Base-by-base conservation (phyloP, 495 filamentous ascomycete genomes). In the Recurvomyces mirabilis region DNA sequence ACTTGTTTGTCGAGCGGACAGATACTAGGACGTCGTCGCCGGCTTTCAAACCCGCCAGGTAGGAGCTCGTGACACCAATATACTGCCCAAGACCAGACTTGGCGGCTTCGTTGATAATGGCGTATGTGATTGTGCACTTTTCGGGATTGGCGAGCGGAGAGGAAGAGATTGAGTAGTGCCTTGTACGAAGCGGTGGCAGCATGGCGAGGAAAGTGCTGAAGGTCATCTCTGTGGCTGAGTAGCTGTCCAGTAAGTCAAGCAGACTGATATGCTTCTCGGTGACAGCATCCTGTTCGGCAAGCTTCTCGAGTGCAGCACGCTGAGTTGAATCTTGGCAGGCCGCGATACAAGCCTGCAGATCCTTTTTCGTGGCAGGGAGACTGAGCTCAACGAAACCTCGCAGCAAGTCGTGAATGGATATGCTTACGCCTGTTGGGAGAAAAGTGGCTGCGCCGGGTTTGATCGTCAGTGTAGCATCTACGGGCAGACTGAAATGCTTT, bases 151-250 rank as follows among this genome's bases (percentile, higher is more conserved):
- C 68, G 1, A 78, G 68, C 0, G 82, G 82, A 0, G 82, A 86
- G 0, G 82, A 86, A 13, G 82, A 87, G 61, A 89, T 85, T 28
- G 75, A 82, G 60, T 87, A 89, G 57, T 84, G 79, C 11, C 84
- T 74, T 13, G 79, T 70, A 17, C 79, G 78, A 72, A 89, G 79
- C 0, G 81, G 81, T 0, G 79, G 79, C 0, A 86, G 72, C 64
- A 84, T 76, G 15, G 70, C 61, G 17, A 87, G 72, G 65, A 79
- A 86, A 15, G 68, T 57, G 19, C 69, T 68, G 26, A 87, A 66
- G 0, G 80, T 65, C 0, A 84, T 59, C 1, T 68, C 55, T 44
- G 79, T 63, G 6, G 64, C 53, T 0, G 75, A 65, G 57, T 75
- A 77, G 21, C 65, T 65, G 45, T 77, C 73, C 1, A 86, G 68